Conservation (phyloP, 192 early-diverging fungal genomes). For the Coemansia sp. region DNA sequence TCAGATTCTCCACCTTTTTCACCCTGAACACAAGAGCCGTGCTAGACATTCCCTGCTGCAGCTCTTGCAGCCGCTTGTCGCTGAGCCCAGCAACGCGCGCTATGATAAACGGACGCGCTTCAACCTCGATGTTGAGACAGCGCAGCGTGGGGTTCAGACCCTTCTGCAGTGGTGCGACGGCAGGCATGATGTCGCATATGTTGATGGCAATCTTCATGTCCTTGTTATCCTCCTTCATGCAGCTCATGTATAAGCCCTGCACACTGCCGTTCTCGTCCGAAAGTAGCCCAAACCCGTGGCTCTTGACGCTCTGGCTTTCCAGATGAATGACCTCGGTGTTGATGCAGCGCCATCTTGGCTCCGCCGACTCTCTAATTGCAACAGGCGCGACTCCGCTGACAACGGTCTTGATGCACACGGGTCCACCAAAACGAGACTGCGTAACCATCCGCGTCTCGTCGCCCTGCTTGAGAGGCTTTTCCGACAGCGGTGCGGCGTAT, state of each 20-base stretch:
- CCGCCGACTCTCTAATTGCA: constrained; percentile 31
- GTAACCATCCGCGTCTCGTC: constrained; percentile 62
- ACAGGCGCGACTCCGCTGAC: constrained; percentile 63
- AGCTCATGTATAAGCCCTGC: constrained; percentile 42
- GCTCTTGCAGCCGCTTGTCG: constrained; percentile 59
- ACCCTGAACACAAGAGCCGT: constrained; percentile 62
- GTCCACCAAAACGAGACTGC: constrained; percentile 55
- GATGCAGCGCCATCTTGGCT: constrained; percentile 45
- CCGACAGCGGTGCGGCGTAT: constrained; percentile 60
- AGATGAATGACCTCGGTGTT: constrained; percentile 38
- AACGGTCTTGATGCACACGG: constrained; percentile 62
- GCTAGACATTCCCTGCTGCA: constrained; percentile 57
- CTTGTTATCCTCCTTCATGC: constrained; percentile 31
- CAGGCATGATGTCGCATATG: constrained; percentile 55
- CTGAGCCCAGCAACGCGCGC: constrained; percentile 65
- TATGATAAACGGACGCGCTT: constrained; percentile 59
- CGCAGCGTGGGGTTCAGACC: constrained; percentile 58
- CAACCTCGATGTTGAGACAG: constrained; percentile 64
- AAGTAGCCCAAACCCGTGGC: constrained; percentile 38
- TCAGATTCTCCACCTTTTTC: constrained; percentile 59
- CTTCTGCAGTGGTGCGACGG: constrained; percentile 48
- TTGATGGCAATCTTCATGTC: constrained; percentile 24
- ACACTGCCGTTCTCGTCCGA: constrained; percentile 39
- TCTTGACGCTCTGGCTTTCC: constrained; percentile 28
- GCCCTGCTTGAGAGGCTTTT: constrained; percentile 63